These are phyloP conservation scores for Ehretia macrophylla DNA, from an alignment of 257 asterid genomes.

Conservation along the genomic window DNA sequence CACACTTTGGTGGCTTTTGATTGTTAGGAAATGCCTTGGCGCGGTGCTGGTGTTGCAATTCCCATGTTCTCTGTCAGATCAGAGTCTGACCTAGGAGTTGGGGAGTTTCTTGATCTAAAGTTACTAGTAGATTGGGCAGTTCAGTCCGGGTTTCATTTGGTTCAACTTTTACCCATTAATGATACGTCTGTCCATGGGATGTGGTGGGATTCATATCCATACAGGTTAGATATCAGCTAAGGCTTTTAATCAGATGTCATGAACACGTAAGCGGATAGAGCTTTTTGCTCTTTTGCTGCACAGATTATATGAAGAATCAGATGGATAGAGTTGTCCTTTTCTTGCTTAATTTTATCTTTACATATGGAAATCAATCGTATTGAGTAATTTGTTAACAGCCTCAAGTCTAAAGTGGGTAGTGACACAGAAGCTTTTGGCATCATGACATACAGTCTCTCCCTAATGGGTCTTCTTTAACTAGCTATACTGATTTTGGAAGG, in stretches of 20 bases:
- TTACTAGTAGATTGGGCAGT: conserved; percentile 92
- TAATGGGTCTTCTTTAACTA: not conserved
- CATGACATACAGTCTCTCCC: not conserved
- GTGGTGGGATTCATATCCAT: conserved; percentile 99
- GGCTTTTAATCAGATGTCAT: not conserved
- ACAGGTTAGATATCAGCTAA: conserved; percentile 53
- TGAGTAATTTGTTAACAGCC: not conserved
- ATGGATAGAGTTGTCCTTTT: not conserved
- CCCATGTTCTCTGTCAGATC: conserved; percentile 97
- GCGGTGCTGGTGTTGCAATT: conserved; percentile 92
- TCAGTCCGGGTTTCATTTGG: conserved; percentile 85
- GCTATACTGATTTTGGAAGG: not conserved
- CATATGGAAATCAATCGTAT: not conserved
- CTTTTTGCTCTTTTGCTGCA: not conserved
- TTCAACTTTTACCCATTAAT: conserved; percentile 90
- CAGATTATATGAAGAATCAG: not conserved
- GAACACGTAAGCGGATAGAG: not conserved
- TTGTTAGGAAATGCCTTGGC: conserved; percentile 89
- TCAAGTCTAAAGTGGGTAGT: not conserved
- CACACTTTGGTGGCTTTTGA: not conserved
- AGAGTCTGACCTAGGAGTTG: conserved; percentile 88
- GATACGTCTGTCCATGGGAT: conserved; percentile 93
- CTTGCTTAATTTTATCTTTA: not conserved
- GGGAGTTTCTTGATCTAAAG: conserved; percentile 97
- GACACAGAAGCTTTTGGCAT: not conserved